These are phyloP conservation scores for Rhododendron mucronatum DNA, from an alignment of 148 eudicot genomes.

Conservation along the genomic window DNA sequence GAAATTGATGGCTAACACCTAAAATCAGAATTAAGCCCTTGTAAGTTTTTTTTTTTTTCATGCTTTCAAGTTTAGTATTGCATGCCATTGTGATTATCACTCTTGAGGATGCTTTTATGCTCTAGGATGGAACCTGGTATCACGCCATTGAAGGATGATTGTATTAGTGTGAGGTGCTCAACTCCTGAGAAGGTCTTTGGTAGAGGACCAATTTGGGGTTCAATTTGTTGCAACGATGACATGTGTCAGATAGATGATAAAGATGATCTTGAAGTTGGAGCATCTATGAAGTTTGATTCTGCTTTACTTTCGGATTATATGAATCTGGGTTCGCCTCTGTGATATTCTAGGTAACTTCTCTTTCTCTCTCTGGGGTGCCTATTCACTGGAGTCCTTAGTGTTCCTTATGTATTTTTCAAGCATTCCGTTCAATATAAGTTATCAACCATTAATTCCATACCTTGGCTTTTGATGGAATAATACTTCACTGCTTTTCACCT, in stretches of 20 bases:
- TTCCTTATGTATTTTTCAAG: no score
- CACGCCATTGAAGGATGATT: conserved; percentile 31
- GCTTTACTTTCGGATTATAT: conserved; percentile 30
- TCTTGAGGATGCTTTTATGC: conserved; percentile 10
- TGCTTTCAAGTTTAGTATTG: neutral
- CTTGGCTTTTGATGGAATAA: no score
- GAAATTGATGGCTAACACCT: conserved; percentile 17
- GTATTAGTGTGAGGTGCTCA: conserved; percentile 48
- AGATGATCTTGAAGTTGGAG: conserved; percentile 30
- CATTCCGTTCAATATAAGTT: no score
- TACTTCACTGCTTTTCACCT: no score
- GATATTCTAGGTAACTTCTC: no score
- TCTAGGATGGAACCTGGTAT: conserved; percentile 34
- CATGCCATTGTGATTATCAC: conserved; percentile 3
- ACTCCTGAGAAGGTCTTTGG: conserved; percentile 49
- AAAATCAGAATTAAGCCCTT: conserved; percentile 27
- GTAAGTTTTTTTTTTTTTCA: conserved; percentile 25
- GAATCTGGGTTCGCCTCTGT: no score
- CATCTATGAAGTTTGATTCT: conserved; percentile 25
- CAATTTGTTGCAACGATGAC: conserved; percentile 55
- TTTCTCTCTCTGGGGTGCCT: no score
- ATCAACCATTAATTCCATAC: no score
- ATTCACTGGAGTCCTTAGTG: no score
- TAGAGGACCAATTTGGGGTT: conserved; percentile 36
- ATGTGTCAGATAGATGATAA: conserved; percentile 71